Conservation (phyloP, 345 rosid species). For the Sonneratia alba region DNA sequence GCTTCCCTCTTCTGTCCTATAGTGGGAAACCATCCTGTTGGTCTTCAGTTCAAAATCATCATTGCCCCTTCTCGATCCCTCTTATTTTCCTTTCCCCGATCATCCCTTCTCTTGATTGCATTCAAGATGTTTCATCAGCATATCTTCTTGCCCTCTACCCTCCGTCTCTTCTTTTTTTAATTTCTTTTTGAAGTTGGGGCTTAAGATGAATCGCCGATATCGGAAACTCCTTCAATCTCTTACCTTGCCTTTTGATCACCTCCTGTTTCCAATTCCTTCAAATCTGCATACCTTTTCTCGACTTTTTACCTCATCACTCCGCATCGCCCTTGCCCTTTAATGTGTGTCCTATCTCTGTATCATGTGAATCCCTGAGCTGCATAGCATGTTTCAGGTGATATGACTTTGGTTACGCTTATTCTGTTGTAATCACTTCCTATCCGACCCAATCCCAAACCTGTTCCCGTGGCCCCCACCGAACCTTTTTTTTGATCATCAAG, state of each 20-base stretch:
- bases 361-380: conserved; percentile 16
- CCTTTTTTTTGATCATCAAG: too few species aligned
- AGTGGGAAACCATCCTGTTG: not conserved
- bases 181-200: conserved; percentile 24
- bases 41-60: conserved; percentile 12
- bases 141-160: conserved; percentile 21
- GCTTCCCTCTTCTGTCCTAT: conserved; percentile 14
- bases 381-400: not conserved
- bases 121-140: conserved; percentile 17
- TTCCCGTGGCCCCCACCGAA: conserved; percentile 63
- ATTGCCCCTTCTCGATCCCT: conserved; percentile 9
- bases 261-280: conserved; percentile 8
- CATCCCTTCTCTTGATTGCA: conserved; percentile 27
- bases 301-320: conserved; percentile 20
- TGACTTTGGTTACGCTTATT: conserved; percentile 1
- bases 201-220: conserved; percentile 14
- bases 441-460: conserved; percentile 49
- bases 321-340: conserved; percentile 19
- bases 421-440: conserved; percentile 25
- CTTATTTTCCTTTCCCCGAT: conserved; percentile 26
- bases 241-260: not conserved
- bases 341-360: conserved; percentile 17
- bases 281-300: conserved; percentile 19
- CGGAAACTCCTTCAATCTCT: not conserved
- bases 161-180: conserved; percentile 26